Base-by-base conservation (phyloP, 805 yeast species). In the Suhomyces emberorum region DNA sequence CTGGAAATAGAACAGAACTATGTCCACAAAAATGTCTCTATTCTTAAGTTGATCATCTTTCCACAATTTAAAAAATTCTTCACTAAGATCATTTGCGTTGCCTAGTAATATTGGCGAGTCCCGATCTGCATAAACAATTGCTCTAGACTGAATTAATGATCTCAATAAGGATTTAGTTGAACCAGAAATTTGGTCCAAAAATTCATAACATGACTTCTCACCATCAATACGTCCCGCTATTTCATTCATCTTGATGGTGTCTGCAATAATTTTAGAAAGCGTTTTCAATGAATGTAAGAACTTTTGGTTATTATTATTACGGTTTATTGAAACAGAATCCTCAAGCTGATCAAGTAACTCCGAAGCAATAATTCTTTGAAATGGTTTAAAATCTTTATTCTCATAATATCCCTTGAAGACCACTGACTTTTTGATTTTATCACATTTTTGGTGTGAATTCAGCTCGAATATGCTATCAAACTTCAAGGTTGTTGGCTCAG, bases 201-300 rank as follows among this genome's bases (percentile, higher is more conserved):
- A 63, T 7, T 41, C 37, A 4, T 46, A 33, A 24, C 52, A 52
- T 11, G 58, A 49, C 10, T 42, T 41, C 7, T 32, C 38, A 2
- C 66, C 70, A 12, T 72, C 70, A n/a, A 71, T 51, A 51, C 89
- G 68, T 1, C 79, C 66, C 0, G 81, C 48, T 15, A 81, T 72
- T 48, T 83, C 89, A 25, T 70, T 57, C 70, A 79, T 75, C 16
- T 74, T 66, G 17, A 83, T 68, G 0, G 81, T 72, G 42, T 72
- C 66, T 2, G 77, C 74, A 28, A 75, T 48, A 10, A 63, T 36
- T 4, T 44, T 42, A 1, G 67, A 52, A 5, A 57, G 28, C 10
- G 46, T 49, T 32, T 42, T 48, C 15, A 59, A 35, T 15, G 32
- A 27, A 34, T 48, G 34, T 36, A 49, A 37, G 14, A 16, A 34